A percentile compares a stretch with the other conserved stretches of the same genome.
Evolutionary conservation across 768 basidiomycete genomes (phyloP).

Genomic region (Mycena olivaceomarginata): DNA sequence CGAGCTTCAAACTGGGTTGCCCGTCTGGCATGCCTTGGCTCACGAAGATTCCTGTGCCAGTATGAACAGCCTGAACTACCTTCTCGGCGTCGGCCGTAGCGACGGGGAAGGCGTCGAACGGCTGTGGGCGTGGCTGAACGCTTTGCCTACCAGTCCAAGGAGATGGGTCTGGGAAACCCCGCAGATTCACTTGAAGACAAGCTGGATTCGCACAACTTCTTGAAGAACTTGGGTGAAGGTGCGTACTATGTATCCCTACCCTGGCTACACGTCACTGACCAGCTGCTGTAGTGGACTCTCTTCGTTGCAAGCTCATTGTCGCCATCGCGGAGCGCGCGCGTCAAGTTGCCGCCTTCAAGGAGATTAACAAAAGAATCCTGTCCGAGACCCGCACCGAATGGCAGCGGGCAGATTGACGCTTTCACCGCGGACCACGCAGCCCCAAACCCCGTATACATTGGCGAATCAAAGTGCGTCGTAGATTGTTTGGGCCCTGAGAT

Average conservation of each 20-base stretch:
- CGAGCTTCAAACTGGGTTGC: constrained; percentile 18
- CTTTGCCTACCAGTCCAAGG: constrained; percentile 46
- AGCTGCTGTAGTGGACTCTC: background rate
- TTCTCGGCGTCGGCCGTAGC: constrained; percentile 31
- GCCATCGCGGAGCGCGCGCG: constrained; percentile 33
- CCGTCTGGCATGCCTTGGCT: constrained; percentile 39
- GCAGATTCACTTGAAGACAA: constrained; percentile 52
- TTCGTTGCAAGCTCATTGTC: constrained; percentile 26
- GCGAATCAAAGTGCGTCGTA: background rate
- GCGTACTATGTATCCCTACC: background rate
- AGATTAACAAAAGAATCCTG: constrained; percentile 9
- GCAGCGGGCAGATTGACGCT: constrained; percentile 7
- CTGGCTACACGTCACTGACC: too few relatives aligned
- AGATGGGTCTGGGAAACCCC: constrained; percentile 52
- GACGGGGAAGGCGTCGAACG: constrained; percentile 47
- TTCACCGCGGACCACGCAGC: constrained; percentile 1
- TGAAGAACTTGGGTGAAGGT: constrained; percentile 36
- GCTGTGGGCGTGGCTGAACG: constrained; percentile 52
- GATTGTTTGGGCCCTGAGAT: background rate
- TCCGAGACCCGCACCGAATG: background rate
- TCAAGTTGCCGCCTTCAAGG: constrained; percentile 19
- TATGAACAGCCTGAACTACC: constrained; percentile 34
- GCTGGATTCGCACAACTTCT: constrained; percentile 45
- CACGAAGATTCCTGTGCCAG: constrained; percentile 38
- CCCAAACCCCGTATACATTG: constrained; percentile 25